phyloP scores from a whole-genome alignment of 129 eudicot genomes.

The Flaveria trinervia region DNA sequence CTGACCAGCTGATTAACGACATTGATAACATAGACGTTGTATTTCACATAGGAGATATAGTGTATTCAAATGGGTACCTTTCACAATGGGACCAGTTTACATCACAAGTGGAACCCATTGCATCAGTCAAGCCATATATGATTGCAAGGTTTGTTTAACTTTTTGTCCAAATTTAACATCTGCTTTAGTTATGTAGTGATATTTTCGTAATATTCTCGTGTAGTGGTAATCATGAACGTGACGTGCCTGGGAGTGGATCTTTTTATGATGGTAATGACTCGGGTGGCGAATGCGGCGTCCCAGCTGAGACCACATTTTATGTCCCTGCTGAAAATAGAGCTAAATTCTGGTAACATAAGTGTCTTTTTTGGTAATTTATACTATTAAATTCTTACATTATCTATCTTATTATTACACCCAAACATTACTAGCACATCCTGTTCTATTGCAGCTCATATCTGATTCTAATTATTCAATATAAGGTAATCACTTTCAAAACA shows the following conservation, averaged over 20 bases:
- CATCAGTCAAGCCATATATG: constrained; percentile 79
- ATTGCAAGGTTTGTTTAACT: constrained; percentile 63
- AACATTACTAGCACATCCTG: neutral
- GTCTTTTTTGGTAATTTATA: neutral
- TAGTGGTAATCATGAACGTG: constrained; percentile 93
- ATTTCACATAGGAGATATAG: constrained; percentile 76
- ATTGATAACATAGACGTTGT: constrained; percentile 64
- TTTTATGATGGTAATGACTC: constrained; percentile 64
- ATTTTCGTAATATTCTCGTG: neutral
- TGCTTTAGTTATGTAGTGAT: neutral
- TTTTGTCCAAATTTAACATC: neutral
- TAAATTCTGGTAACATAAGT: constrained; percentile 62
- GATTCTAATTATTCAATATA: neutral
- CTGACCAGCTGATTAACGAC: constrained; percentile 71
- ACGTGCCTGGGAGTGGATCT: constrained; percentile 67
- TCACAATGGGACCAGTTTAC: constrained; percentile 96
- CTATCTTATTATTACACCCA: neutral
- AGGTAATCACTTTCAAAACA: neutral
- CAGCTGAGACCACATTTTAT: constrained; percentile 69
- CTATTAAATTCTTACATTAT: neutral
- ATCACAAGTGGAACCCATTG: constrained; percentile 77
- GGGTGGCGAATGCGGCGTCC: constrained; percentile 88
- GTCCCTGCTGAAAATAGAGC: constrained; percentile 87
- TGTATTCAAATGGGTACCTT: constrained; percentile 74
- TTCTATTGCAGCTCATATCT: neutral